Conservation (phyloP, 257 asterid genomes). For the Scutellaria barbata region DNA sequence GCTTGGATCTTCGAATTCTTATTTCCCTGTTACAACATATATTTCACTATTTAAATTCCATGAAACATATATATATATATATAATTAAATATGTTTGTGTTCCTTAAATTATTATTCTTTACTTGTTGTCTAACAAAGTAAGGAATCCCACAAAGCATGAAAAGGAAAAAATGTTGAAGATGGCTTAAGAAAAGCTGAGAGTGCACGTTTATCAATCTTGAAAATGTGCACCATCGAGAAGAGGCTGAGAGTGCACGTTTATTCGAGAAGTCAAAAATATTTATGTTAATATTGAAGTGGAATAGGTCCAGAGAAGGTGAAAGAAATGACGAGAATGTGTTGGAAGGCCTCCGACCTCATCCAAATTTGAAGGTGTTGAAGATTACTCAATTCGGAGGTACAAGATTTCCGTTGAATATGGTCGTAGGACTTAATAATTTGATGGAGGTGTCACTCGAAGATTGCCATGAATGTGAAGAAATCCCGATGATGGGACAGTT, state of each 20-base stretch:
- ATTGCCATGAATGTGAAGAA: background rate
- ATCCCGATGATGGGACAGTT: conserved; percentile 2
- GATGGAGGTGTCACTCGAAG: background rate
- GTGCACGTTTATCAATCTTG: background rate
- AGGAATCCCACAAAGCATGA: no score
- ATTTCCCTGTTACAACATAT: no score
- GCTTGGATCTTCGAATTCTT: no score
- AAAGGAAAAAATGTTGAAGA: no score
- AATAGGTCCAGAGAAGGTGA: background rate
- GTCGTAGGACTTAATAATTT: background rate
- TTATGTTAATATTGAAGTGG: background rate
- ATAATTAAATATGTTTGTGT: no score
- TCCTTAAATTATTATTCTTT: no score
- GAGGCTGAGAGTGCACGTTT: background rate
- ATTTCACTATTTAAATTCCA: no score
- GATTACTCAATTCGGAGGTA: background rate
- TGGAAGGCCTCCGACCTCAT: conserved; percentile 27
- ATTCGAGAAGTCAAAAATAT: background rate
- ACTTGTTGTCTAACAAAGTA: no score
- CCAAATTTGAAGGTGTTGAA: background rate
- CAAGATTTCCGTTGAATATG: background rate
- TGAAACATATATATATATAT: no score
- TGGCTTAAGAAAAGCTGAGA: no score
- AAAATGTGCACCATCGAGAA: no score
- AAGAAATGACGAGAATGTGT: background rate